Base-by-base conservation (phyloP, 345 rosid genomes). In the Lepidium africanum region DNA sequence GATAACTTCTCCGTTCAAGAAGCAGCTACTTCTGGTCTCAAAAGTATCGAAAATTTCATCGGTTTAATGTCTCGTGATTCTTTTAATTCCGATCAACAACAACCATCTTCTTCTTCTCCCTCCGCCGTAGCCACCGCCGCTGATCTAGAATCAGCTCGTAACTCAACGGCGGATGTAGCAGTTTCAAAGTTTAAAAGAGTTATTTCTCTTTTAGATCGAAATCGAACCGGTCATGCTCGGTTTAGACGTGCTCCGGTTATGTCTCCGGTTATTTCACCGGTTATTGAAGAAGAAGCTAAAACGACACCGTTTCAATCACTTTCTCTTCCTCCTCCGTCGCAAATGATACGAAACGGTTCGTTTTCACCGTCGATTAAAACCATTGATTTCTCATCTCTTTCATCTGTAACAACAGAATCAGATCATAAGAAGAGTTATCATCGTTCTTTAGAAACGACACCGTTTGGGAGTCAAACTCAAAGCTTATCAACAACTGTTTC, bases 151-250 rank as follows among this genome's bases (percentile, higher is more conserved):
- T 67, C 63, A 16, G 96, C 84, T 67, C 88, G 80, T 81, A 76
- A 76, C 4, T 80, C 76, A 1, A 84, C 82, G 5, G 86, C 96
- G 0, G 93, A 89, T 43, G 82, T 68, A 15, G 88, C 97, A 41
- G 95, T 94, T 49, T 84, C 93, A 0, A 89, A 89, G 85, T 94
- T 94, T 80, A 84, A 77, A 72, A 85, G 77, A 49, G 93, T 91
- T 5, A 89, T 94, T 40, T 91, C 99, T 53, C 89, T 89, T n/a
- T 77, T 91, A 65, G 91, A 87, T 62, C 89, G 91, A 23, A 84
- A 82, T 49, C 70, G 91, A 61, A 91, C 90, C 62, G 99, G 99
- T 13, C 99, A 91, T 45, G 99, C 99, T 45, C 92, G 99, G 60
- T 94, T 94, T 58, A 73, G 97, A 56, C 78, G 96, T 2, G 95